Evolutionary conservation across 2,329 filamentous ascomycete genomes (phyloP), one percentile per base, ranked within the genome.

Genomic region (Aspergillus japonicus): DNA sequence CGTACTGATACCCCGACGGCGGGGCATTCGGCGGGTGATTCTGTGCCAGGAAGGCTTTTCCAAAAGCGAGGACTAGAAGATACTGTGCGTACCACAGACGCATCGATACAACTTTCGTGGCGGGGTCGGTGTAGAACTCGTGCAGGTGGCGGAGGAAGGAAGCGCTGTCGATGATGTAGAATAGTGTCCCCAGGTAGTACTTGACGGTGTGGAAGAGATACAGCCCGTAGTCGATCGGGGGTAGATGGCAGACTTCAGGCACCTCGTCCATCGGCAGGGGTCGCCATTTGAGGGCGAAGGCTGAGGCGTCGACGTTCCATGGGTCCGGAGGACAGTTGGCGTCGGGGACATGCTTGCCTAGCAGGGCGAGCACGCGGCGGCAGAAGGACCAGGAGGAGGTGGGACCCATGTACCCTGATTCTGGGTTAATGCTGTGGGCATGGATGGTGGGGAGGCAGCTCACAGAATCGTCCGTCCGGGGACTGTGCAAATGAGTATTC

Each of bases 161-260:
- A 67, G 85, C 2, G 72, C 73, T 14, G 24, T 86, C 82, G 48
- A 85, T 83, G 2, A 85, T 70, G 52, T 84, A 82, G 24, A 83
- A 83, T 2, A 85, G 67, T 31, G 83, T 82, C 3, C 80, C 78
- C 57, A 82, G 83, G 60, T 84, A 81, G 48, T 85, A 85, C 57
- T 85, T 84, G 59, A 85, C 82, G 0, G 81, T 79, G 60, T 83
- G 84, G 71, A 85, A 81, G 3, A 85, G 68, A 57, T 81, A 85
- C 4, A 82, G 71, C 4, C 81, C 80, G 64, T 81, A 78, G 64
- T 85, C 82, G 0, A 81, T 72, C 1, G 79, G 82, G 0, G 83
- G 83, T 16, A 85, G 69, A n/a, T 75, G 70, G 68, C 10, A 62
- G 66, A 72, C 72, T 75, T 31, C 26, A 7, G 26, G 26, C 2